These are phyloP conservation scores for Aureobasidium sp. DNA, from an alignment of 2,329 filamentous ascomycete genomes.

Conservation along the genomic window DNA sequence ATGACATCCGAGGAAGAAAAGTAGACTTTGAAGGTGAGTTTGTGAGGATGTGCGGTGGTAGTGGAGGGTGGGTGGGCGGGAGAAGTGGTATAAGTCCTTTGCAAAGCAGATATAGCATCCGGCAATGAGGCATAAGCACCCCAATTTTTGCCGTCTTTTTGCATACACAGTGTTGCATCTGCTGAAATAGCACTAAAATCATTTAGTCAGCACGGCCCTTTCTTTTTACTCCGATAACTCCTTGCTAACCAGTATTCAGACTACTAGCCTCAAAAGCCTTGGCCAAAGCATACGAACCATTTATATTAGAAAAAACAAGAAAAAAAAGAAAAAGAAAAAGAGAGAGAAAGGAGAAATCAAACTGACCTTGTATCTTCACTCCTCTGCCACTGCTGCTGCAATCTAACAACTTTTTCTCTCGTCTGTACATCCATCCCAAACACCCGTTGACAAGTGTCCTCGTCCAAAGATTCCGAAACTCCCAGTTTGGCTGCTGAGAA, in stretches of 20 bases:
- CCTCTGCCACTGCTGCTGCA: constrained; percentile 19
- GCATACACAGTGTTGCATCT: constrained; percentile 34
- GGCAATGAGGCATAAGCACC: constrained; percentile 29
- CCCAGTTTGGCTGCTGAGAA: constrained; percentile 27
- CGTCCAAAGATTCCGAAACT: no score
- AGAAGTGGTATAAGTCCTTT: constrained; percentile 5
- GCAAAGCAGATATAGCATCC: neutral
- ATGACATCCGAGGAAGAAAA: constrained; percentile 38
- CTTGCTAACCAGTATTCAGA: no score
- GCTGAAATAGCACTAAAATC: constrained; percentile 29
- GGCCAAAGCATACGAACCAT: no score
- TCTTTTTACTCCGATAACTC: no score
- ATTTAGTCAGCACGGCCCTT: no score
- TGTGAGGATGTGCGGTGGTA: neutral
- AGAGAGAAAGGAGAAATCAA: neutral
- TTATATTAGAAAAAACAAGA: no score
- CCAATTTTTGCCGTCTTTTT: constrained; percentile 30
- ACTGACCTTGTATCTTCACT: constrained; percentile 22
- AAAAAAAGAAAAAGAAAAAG: no score
- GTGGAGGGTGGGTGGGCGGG: neutral
- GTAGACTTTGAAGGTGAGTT: constrained; percentile 27
- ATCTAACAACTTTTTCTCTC: neutral
- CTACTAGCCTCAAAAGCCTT: no score
- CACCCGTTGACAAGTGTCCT: neutral
- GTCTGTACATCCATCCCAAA: neutral